phyloP scores from a whole-genome alignment of 1,139 yeast species.

The Neolecta irregularis region DNA sequence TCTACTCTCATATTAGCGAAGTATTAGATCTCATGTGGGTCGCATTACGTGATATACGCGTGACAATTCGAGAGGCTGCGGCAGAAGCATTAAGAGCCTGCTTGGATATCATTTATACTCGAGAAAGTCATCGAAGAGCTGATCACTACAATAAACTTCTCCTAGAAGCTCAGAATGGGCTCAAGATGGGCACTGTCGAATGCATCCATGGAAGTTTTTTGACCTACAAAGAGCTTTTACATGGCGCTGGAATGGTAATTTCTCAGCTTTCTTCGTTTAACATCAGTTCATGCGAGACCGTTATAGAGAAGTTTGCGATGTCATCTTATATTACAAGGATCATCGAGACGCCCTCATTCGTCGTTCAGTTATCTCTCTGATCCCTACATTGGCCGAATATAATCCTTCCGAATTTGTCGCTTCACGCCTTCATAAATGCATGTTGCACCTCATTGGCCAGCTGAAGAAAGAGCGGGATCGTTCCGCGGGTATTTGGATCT shows the following conservation, averaged over 20 bases:
- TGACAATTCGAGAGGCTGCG: constrained; percentile 64
- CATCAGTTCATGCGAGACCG: constrained; percentile 43
- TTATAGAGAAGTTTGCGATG: constrained; percentile 65
- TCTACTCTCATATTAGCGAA: constrained; percentile 63
- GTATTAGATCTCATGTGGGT: constrained; percentile 76
- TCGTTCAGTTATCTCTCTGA: constrained; percentile 63
- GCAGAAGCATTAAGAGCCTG: constrained; percentile 70
- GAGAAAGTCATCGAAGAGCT: constrained; percentile 57
- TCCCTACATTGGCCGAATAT: constrained; percentile 71
- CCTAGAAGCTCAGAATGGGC: constrained; percentile 42
- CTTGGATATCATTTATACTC: constrained; percentile 56
- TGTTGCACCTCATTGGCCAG: constrained; percentile 63
- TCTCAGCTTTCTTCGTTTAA: not conserved
- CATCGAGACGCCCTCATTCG: constrained; percentile 63
- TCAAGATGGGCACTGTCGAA: constrained; percentile 40
- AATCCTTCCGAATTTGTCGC: constrained; percentile 66
- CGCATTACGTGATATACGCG: constrained; percentile 65
- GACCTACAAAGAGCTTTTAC: constrained; percentile 67
- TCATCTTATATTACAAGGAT: constrained; percentile 57
- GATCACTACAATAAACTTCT: constrained; percentile 62
- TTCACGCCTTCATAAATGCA: constrained; percentile 63
- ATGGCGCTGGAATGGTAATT: constrained; percentile 36
- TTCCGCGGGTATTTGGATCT: no score
- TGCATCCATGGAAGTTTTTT: constrained; percentile 72
- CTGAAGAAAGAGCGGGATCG: constrained; percentile 66